A percentile compares a stretch with the other conserved stretches of the same genome.
Conservation (phyloP, 2,329 filamentous ascomycete genomes). For the Aschersonia sp. region DNA sequence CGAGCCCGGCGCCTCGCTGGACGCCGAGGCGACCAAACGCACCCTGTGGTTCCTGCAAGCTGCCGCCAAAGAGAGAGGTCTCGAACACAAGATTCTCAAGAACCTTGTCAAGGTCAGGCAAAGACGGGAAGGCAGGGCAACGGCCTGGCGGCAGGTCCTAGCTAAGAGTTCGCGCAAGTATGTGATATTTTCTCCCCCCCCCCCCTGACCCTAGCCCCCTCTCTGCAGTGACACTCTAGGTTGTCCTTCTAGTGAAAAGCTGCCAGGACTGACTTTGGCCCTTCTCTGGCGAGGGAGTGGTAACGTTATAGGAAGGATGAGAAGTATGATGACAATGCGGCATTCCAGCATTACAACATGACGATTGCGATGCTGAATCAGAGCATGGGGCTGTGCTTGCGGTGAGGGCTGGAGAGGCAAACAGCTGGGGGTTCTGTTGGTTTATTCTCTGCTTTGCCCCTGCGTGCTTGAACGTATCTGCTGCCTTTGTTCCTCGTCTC, state of each 20-base stretch:
- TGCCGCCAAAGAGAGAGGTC: constrained; percentile 45
- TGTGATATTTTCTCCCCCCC: constrained; percentile 7
- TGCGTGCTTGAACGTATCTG: too few relatives aligned
- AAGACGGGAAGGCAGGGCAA: constrained; percentile 3
- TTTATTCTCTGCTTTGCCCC: too few relatives aligned
- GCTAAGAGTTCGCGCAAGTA: constrained; percentile 9
- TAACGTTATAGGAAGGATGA: constrained; percentile 6
- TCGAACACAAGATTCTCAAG: constrained; percentile 61
- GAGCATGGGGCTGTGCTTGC: constrained; percentile 52
- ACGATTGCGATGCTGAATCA: constrained; percentile 62
- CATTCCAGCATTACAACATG: constrained; percentile 50
- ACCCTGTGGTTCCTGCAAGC: constrained; percentile 58
- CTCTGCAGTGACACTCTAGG: background rate
- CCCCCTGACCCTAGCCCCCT: background rate
- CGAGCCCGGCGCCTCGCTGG: constrained; percentile 25
- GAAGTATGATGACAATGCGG: constrained; percentile 11
- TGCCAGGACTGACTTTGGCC: background rate
- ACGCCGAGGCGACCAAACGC: constrained; percentile 39
- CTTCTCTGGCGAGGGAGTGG: background rate
- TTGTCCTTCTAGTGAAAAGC: background rate
- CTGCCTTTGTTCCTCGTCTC: too few relatives aligned
- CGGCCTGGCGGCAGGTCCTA: constrained; percentile 8
- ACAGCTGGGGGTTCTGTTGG: background rate
- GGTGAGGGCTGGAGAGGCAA: constrained; percentile 17
- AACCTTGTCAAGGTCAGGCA: constrained; percentile 38